These are phyloP conservation scores for Excoecaria cochinchinensis DNA, from an alignment of 345 rosid species.

Conservation along the genomic window DNA sequence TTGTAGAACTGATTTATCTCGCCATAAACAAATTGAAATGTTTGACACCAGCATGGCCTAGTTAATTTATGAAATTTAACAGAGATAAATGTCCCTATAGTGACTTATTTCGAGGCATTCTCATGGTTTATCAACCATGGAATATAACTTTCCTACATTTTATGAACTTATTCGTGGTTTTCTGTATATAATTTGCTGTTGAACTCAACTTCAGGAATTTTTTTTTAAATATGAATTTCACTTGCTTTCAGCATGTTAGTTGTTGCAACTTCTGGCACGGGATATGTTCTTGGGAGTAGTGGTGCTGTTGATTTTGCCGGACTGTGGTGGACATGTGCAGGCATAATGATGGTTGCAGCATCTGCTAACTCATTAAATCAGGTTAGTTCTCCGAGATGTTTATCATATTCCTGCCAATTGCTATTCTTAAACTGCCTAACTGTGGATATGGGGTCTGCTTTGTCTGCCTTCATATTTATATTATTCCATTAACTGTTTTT, in stretches of 20 bases:
- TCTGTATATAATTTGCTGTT: not conserved
- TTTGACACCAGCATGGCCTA: not conserved
- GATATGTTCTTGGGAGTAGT: constrained; percentile 80
- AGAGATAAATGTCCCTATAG: not conserved
- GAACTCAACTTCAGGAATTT: not conserved
- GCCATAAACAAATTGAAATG: not conserved
- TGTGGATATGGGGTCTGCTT: not conserved
- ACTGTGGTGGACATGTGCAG: constrained; percentile 90
- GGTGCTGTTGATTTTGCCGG: constrained; percentile 62
- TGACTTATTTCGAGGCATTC: no score
- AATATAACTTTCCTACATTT: not conserved
- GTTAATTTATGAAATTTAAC: not conserved
- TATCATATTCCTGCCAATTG: not conserved
- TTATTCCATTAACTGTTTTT: not conserved
- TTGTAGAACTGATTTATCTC: not conserved
- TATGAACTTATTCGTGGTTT: not conserved
- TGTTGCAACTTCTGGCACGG: constrained; percentile 97
- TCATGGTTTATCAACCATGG: not conserved
- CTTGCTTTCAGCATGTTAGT: constrained; percentile 64
- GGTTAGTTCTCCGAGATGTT: constrained; percentile 38
- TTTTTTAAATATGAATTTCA: not conserved
- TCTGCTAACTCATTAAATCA: constrained; percentile 95
- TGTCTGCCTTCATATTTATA: not conserved
- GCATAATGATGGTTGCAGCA: constrained; percentile 96
- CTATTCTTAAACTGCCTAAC: not conserved